Evolutionary conservation across 352 stramenopile species (phyloP), one percentile per base, ranked within the genome.

Genomic region (Globisporangium nunn): DNA sequence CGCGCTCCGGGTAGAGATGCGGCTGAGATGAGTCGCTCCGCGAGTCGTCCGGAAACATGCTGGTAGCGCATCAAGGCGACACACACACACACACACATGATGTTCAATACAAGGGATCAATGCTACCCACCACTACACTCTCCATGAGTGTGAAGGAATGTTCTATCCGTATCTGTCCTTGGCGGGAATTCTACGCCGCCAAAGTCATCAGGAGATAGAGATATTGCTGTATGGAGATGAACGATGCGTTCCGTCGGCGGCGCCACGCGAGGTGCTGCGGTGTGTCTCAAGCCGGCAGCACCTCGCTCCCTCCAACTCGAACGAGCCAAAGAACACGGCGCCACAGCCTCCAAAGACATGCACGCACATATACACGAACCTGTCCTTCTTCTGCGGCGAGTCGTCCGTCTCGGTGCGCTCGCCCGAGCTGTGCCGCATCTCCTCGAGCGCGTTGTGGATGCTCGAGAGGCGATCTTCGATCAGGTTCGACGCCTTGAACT

Each of bases 81-180:
- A 53, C 30, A n/a, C 45, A 37, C 18, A 45, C 28, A 45, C 11
- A 8, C 11, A 35, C 7, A 1, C 10, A 12, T 10, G 7, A 10
- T 40, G 35, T 40, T 10, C 4, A 8, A 37, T 8, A 8, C 33
- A 8, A 37, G 33, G 8, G 33, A 8, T 37, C 35, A 40, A 45
- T 7, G 18, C 28, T 48, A 4, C 6, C n/a, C n/a, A n/a, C 30
- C 18, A 56, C 15, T 18, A 43, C 23, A 23, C 23, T 23, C 23
- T 23, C 23, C 23, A 23, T 23, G 6, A 39, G 31, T 48, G 28
- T 23, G 29, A 4, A 37, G 31, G 44, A 50, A 35, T 92, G 79
- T 92, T 66, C 72, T 60, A 88, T 87, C 81, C 81, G 83, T 93
- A 93, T 91, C 83, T 93, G 83, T 93, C 83, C 81, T 93, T 87